Conservation (phyloP, 352 stramenopile species). For the Phytophthora uliginosa region DNA sequence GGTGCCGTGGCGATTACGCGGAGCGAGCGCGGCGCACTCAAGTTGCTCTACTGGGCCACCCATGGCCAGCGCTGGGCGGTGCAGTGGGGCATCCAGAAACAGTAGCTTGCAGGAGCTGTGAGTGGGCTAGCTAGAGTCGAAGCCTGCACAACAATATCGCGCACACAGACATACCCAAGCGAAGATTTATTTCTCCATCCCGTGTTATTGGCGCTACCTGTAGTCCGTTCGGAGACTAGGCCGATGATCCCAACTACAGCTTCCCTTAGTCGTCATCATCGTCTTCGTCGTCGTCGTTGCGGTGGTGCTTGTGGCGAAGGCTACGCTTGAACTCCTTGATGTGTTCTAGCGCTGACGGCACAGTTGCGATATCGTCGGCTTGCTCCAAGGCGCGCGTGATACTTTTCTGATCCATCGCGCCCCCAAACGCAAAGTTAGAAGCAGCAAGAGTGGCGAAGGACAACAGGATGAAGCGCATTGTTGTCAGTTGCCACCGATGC, state of each 20-base stretch:
- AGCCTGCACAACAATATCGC: too few relatives aligned
- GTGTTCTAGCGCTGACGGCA: neutral
- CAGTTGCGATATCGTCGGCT: too few relatives aligned
- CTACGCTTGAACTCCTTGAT: too few relatives aligned
- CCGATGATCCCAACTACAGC: too few relatives aligned
- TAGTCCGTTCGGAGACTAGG: too few relatives aligned
- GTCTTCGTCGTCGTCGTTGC: too few relatives aligned
- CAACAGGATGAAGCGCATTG: conserved; percentile 11
- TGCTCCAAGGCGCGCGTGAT: neutral
- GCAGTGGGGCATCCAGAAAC: conserved; percentile 78
- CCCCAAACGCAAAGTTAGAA: too few relatives aligned
- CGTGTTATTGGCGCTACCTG: too few relatives aligned
- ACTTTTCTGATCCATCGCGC: neutral
- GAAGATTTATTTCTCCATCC: too few relatives aligned
- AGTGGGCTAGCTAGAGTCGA: conserved; percentile 9
- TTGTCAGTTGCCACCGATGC: neutral
- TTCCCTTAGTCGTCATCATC: too few relatives aligned
- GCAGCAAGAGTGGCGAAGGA: neutral
- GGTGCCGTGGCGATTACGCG: conserved; percentile 23
- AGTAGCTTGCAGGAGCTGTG: conserved; percentile 64
- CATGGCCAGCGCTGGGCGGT: conserved; percentile 53
- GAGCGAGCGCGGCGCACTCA: conserved; percentile 66
- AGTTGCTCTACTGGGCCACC: conserved; percentile 73
- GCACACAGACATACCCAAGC: too few relatives aligned
- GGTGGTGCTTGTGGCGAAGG: too few relatives aligned